These are phyloP conservation scores for Trichothecium roseum DNA, from an alignment of 2,329 filamentous ascomycete genomes.

Conservation along the genomic window DNA sequence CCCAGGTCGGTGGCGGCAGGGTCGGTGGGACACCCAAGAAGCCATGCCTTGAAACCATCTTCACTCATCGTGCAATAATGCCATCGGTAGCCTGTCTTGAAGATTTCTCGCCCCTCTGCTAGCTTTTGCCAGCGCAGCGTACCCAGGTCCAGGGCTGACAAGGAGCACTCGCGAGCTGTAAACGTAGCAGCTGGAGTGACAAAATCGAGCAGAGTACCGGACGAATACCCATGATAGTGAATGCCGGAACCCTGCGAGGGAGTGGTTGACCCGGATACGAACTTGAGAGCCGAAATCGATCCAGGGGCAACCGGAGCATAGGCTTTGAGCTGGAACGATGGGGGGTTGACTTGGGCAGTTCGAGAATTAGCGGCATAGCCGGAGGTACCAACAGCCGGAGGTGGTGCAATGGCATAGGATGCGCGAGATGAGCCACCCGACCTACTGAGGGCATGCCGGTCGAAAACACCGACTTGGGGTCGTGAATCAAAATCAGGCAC, in stretches of 20 bases:
- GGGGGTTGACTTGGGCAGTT: conserved; percentile 55
- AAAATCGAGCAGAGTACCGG: conserved; percentile 85
- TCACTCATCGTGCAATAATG: conserved; percentile 96
- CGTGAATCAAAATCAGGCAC: conserved; percentile 72
- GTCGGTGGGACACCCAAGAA: conserved; percentile 85
- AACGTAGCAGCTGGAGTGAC: conserved; percentile 86
- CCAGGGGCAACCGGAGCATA: conserved; percentile 84
- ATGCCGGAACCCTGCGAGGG: conserved; percentile 84
- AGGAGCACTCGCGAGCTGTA: conserved; percentile 74
- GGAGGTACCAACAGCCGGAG: conserved; percentile 45
- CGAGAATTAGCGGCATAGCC: conserved; percentile 60
- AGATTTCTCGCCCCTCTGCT: conserved; percentile 88
- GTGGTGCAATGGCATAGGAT: conserved; percentile 37
- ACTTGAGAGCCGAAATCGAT: conserved; percentile 80
- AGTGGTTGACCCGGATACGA: conserved; percentile 69
- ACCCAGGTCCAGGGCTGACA: conserved; percentile 80
- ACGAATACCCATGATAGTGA: conserved; percentile 93
- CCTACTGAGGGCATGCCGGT: conserved; percentile 33
- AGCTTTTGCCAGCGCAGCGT: conserved; percentile 89
- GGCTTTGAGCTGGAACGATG: conserved; percentile 54
- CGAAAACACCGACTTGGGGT: conserved; percentile 44
- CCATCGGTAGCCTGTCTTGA: conserved; percentile 87
- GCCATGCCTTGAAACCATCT: conserved; percentile 91
- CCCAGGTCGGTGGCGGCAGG: conserved; percentile 52
- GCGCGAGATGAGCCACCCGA: conserved; percentile 40